Evolutionary conservation across 78 protist genomes (phyloP).

Genomic region (Isochrysis galbana): DNA sequence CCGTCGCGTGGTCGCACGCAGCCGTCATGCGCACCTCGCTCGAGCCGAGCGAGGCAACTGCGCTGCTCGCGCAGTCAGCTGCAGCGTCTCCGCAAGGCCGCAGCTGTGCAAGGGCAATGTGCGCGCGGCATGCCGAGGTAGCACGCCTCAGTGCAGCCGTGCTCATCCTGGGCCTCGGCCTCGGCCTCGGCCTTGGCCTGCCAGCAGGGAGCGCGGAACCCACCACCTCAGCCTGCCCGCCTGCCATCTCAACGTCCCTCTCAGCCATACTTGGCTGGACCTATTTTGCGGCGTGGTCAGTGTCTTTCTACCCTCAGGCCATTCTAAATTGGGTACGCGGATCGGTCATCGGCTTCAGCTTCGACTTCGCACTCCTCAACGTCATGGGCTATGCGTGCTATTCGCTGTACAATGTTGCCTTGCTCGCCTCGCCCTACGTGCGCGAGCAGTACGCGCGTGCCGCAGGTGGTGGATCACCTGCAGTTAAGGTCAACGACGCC

Average conservation of each 20-base stretch:
- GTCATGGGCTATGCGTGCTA: slow-evolving; percentile 80
- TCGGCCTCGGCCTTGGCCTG: not conserved
- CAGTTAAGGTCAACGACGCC: not conserved
- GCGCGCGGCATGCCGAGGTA: no score
- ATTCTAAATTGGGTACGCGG: not conserved
- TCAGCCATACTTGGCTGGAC: slow-evolving; percentile 69
- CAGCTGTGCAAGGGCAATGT: no score
- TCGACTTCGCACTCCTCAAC: slow-evolving; percentile 75
- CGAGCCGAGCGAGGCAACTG: no score
- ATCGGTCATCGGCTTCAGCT: slow-evolving; percentile 66
- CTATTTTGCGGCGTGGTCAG: slow-evolving; percentile 81
- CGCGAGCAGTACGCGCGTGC: slow-evolving; percentile 49
- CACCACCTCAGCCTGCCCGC: not conserved
- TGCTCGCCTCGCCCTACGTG: slow-evolving; percentile 46
- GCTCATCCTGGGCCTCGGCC: not conserved
- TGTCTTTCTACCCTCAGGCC: slow-evolving; percentile 87
- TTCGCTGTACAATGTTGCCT: slow-evolving; percentile 53
- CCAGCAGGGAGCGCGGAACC: not conserved
- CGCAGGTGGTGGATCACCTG: slow-evolving; percentile 13
- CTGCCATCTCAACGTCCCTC: not conserved
- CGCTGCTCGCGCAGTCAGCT: no score
- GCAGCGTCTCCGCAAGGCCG: no score
- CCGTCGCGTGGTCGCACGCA: no score
- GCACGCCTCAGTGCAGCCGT: not conserved
- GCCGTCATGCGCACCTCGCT: no score